These are phyloP conservation scores for Iris macrosiphon DNA, from an alignment of 106 monocot genomes.

Conservation along the genomic window DNA sequence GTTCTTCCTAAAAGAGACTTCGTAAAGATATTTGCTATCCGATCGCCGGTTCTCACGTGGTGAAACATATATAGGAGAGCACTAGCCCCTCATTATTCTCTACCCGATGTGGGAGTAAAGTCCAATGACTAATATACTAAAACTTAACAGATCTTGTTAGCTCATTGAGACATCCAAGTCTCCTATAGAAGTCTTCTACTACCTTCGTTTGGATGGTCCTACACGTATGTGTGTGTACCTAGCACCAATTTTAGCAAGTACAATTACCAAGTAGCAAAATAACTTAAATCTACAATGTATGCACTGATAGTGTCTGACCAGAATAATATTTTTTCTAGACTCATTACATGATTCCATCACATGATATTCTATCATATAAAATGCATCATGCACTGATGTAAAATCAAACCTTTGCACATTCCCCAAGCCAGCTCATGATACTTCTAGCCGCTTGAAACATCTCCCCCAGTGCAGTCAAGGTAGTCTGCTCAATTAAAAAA, in stretches of 20 bases:
- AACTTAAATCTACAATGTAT: slow-evolving; percentile 3
- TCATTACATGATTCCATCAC: background rate
- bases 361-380: background rate
- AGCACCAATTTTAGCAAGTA: background rate
- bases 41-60: no score
- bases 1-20: no score
- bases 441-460: slow-evolving; percentile 91
- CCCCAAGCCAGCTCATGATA: slow-evolving; percentile 95
- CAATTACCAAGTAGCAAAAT: background rate
- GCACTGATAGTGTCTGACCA: no score
- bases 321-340: background rate
- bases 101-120: no score
- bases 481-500: slow-evolving; percentile 29
- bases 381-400: background rate
- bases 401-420: slow-evolving; percentile 79
- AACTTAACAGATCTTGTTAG: no score
- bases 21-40: no score
- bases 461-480: slow-evolving; percentile 76
- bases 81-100: no score
- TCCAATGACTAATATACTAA: no score
- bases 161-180: no score
- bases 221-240: background rate
- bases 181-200: no score
- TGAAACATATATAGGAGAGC: no score
- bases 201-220: background rate